These are phyloP conservation scores for Populus ilicifolia DNA, from an alignment of 345 rosid genomes.

Conservation along the genomic window DNA sequence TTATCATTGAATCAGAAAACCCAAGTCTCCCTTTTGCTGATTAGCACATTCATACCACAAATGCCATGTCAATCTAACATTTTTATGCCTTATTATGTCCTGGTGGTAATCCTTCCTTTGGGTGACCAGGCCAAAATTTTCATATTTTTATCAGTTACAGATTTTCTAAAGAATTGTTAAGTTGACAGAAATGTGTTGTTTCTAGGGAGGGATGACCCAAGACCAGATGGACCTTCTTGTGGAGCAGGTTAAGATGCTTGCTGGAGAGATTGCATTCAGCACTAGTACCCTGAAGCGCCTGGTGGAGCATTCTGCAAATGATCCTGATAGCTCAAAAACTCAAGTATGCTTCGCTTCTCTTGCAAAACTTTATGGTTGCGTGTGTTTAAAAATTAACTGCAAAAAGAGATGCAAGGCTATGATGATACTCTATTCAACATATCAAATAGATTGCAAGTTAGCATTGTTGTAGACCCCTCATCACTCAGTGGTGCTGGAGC, in stretches of 20 bases:
- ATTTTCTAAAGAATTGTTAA: neutral
- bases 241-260: constrained; percentile 99
- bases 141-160: neutral
- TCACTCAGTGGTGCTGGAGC: neutral
- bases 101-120: neutral
- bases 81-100: neutral
- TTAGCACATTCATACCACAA: neutral
- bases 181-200: neutral
- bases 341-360: constrained; percentile 45
- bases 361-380: too few species aligned
- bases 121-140: neutral
- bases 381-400: neutral
- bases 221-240: constrained; percentile 97
- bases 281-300: constrained; percentile 92
- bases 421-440: neutral
- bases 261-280: constrained; percentile 94
- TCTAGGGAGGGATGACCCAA: constrained; percentile 68
- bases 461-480: neutral
- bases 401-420: neutral
- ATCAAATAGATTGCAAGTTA: neutral
- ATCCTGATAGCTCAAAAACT: constrained; percentile 74
- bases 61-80: neutral
- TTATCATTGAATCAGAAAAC: neutral
- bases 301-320: constrained; percentile 79
- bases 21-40: neutral